Conservation (phyloP, 2,329 filamentous ascomycete genomes). For the Talaromyces pinophilus region DNA sequence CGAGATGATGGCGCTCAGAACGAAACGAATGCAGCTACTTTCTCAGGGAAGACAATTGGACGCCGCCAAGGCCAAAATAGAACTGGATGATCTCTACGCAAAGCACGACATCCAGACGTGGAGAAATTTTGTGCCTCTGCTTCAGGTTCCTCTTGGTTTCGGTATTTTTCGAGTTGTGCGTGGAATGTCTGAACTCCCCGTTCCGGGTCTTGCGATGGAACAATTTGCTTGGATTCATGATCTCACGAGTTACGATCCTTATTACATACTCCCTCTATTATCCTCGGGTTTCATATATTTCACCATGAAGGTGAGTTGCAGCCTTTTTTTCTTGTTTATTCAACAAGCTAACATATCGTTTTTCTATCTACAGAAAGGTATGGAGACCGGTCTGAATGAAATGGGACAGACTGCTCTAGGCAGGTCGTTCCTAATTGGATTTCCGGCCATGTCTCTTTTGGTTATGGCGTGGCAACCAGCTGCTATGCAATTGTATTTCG, state of each 20-base stretch:
- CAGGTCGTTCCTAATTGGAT: conserved; percentile 41
- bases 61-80: conserved; percentile 49
- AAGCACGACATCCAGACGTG: conserved; percentile 56
- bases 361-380: conserved; percentile 36
- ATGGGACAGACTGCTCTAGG: conserved; percentile 30
- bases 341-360: conserved; percentile 1
- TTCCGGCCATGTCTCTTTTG: conserved; percentile 57
- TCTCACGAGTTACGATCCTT: conserved; percentile 74
- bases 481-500: conserved; percentile 65
- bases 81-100: conserved; percentile 56
- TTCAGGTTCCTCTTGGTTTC: conserved; percentile 72
- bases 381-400: conserved; percentile 34
- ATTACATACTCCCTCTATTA: conserved; percentile 68
- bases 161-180: conserved; percentile 77
- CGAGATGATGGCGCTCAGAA: conserved; percentile 52
- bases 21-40: conserved; percentile 47
- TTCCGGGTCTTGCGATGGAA: conserved; percentile 72
- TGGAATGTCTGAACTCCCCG: conserved; percentile 74
- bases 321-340: not conserved
- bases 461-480: conserved; percentile 60
- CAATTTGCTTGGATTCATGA: conserved; percentile 78
- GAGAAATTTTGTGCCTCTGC: conserved; percentile 58
- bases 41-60: conserved; percentile 49
- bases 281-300: conserved; percentile 60
- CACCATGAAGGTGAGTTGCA: conserved; percentile 58